Conservation (phyloP, 805 yeast species). For the Myxozyma geophila region DNA sequence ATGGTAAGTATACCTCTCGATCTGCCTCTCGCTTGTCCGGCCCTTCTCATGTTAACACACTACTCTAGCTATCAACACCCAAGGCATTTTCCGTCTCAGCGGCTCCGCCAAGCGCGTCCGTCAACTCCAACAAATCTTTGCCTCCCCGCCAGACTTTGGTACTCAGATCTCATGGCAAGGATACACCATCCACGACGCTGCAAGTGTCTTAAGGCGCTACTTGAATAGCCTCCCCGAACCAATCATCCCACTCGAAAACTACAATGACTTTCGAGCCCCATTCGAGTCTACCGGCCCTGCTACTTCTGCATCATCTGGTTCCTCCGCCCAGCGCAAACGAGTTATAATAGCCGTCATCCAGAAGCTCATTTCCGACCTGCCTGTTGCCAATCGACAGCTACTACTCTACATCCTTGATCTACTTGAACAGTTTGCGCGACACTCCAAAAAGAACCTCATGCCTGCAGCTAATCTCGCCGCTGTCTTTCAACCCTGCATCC, state of each 20-base stretch:
- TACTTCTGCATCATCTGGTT: no score
- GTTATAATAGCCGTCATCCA: constrained; percentile 74
- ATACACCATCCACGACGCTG: constrained; percentile 95
- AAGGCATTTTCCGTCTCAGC: constrained; percentile 92
- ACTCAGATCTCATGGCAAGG: constrained; percentile 89
- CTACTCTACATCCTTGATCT: constrained; percentile 85
- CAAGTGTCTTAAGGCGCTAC: constrained; percentile 83
- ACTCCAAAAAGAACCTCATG: constrained; percentile 82
- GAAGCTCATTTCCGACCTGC: constrained; percentile 65
- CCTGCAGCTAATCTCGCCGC: constrained; percentile 92
- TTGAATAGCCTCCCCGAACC: constrained; percentile 92
- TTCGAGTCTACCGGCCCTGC: background rate
- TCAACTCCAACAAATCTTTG: constrained; percentile 80
- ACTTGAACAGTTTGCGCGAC: constrained; percentile 79
- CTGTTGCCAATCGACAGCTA: constrained; percentile 78
- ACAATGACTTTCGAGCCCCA: constrained; percentile 21
- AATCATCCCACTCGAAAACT: constrained; percentile 60
- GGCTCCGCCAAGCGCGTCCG: constrained; percentile 89
- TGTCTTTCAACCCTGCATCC: constrained; percentile 93
- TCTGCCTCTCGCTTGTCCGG: background rate
- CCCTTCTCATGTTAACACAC: background rate
- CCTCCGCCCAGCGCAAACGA: constrained; percentile 23
- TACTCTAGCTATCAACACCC: constrained; percentile 58
- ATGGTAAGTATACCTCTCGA: constrained; percentile 50
- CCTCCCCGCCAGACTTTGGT: constrained; percentile 88